These are phyloP conservation scores for Tricholoma saponaceum DNA, from an alignment of 768 basidiomycete species.

Conservation along the genomic window DNA sequence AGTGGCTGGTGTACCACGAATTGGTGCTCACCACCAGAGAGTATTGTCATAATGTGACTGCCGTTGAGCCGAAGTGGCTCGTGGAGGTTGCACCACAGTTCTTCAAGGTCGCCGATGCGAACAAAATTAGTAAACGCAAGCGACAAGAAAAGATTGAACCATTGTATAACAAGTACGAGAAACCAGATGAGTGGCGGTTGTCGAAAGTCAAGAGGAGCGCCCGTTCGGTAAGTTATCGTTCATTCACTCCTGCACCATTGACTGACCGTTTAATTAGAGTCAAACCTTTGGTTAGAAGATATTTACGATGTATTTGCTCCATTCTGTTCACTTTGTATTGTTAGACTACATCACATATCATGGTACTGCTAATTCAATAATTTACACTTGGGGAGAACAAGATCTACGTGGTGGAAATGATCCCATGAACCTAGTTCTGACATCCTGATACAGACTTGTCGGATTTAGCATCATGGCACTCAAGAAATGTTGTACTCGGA, in stretches of 20 bases:
- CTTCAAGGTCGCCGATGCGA: constrained; percentile 97
- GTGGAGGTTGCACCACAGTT: constrained; percentile 97
- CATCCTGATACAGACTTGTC: background rate
- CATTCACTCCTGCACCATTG: constrained; percentile 1
- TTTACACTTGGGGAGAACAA: background rate
- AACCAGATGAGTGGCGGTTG: constrained; percentile 91
- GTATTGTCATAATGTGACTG: constrained; percentile 90
- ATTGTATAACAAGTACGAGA: constrained; percentile 92
- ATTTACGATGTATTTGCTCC: constrained; percentile 12
- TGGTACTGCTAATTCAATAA: background rate
- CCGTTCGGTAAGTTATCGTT: constrained; percentile 53
- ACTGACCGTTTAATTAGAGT: constrained; percentile 44
- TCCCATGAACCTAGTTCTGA: background rate
- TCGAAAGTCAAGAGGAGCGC: constrained; percentile 91
- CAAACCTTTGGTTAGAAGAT: constrained; percentile 79
- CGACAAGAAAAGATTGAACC: constrained; percentile 97
- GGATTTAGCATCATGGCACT: background rate
- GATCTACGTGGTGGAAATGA: background rate
- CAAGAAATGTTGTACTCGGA: background rate
- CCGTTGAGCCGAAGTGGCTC: constrained; percentile 97
- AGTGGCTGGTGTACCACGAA: constrained; percentile 96
- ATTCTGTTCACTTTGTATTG: constrained; percentile 5
- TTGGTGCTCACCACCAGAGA: constrained; percentile 94
- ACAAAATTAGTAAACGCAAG: constrained; percentile 97
- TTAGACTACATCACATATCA: background rate